Evolutionary conservation across 2,329 filamentous ascomycete genomes (phyloP).

Genomic region (Remersonia thermophila): DNA sequence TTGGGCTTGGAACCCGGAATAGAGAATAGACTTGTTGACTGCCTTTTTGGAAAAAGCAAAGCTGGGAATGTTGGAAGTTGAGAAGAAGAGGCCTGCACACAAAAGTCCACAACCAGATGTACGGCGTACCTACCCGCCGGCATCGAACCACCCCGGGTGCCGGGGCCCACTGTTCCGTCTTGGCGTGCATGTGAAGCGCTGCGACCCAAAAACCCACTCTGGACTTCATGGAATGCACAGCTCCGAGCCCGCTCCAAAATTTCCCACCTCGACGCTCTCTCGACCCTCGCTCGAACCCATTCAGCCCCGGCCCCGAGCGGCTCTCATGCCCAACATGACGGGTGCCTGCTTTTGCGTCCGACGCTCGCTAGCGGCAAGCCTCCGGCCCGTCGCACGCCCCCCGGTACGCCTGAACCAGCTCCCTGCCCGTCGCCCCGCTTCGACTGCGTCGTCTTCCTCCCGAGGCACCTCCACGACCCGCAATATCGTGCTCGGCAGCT

Average conservation of each 20-base stretch:
- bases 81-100: no score
- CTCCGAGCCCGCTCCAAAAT: no score
- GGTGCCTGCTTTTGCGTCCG: constrained; percentile 19
- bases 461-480: constrained; percentile 24
- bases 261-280: not conserved
- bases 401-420: no score
- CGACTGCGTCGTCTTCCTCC: constrained; percentile 17
- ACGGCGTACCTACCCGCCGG: not conserved
- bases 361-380: constrained; percentile 14
- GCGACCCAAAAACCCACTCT: not conserved
- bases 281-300: constrained; percentile 17
- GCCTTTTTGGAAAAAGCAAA: no score
- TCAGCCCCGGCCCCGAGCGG: constrained; percentile 23
- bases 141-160: not conserved
- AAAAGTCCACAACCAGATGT: no score
- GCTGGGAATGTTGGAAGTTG: no score
- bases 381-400: constrained; percentile 14
- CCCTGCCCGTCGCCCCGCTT: constrained; percentile 13
- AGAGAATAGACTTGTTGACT: no score
- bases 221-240: no score
- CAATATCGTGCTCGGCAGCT: constrained; percentile 28
- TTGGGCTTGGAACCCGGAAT: no score
- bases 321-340: constrained; percentile 20
- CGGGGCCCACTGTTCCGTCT: no score
- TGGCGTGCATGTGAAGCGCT: no score